Percentiles rank a stretch among this genome's conserved stretches.
These are phyloP conservation scores for Zelonia costaricensis DNA, from an alignment of 208 protist species.

Conservation along the genomic window DNA sequence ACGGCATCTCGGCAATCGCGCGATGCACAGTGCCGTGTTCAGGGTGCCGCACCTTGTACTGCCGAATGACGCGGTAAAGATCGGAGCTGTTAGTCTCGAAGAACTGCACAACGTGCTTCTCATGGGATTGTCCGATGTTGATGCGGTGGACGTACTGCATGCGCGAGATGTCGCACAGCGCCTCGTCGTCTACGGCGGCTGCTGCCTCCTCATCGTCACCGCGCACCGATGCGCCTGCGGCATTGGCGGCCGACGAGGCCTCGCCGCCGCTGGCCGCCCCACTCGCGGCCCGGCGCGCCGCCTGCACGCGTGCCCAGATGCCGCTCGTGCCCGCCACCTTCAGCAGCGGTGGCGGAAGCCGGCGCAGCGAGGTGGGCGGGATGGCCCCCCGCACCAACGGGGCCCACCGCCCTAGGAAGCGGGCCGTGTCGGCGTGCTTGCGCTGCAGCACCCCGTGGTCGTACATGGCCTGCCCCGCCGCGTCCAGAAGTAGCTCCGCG, in stretches of 20 bases:
- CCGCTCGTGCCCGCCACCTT: slow-evolving; percentile 51
- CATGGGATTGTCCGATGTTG: slow-evolving; percentile 32
- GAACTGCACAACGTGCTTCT: slow-evolving; percentile 15
- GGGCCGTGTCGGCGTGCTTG: slow-evolving; percentile 73
- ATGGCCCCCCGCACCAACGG: slow-evolving; percentile 24
- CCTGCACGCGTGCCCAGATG: slow-evolving; percentile 57
- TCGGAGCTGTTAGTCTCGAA: slow-evolving; percentile 48
- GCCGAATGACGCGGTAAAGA: slow-evolving; percentile 56
- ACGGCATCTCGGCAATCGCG: slow-evolving; percentile 69
- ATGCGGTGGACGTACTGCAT: slow-evolving; percentile 56
- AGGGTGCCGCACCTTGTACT: slow-evolving; percentile 56
- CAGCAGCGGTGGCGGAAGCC: slow-evolving; percentile 75
- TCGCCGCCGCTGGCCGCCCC: background rate
- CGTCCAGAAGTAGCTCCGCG: slow-evolving; percentile 81
- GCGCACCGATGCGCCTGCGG: background rate
- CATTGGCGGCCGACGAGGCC: background rate
- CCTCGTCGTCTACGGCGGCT: slow-evolving; percentile 47
- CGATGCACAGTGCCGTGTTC: slow-evolving; percentile 66
- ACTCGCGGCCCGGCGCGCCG: background rate
- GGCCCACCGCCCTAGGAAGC: slow-evolving; percentile 74
- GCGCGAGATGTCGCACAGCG: slow-evolving; percentile 60
- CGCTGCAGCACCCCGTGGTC: slow-evolving; percentile 69
- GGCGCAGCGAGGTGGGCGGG: slow-evolving; percentile 18
- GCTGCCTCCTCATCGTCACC: background rate
- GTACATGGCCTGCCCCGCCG: slow-evolving; percentile 70